A percentile compares a stretch with the other conserved stretches of the same genome.
Conservation (phyloP, 2,329 filamentous ascomycete genomes). For the Colletotrichum sp. region DNA sequence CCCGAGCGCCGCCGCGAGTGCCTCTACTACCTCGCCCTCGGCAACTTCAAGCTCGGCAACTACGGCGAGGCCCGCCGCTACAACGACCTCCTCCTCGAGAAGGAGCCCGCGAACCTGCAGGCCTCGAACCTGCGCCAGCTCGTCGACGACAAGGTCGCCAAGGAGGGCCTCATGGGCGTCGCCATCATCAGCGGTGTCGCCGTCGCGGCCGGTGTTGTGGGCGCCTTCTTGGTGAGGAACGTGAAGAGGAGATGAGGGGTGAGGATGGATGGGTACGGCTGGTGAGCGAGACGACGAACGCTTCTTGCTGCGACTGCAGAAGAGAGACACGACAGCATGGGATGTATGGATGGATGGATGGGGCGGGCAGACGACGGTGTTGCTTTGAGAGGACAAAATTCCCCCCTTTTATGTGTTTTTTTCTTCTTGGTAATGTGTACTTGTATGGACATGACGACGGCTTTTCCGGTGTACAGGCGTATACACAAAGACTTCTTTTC, state of each 20-base stretch:
- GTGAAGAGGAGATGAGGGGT: slow-evolving; percentile 59
- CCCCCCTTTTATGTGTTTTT: background rate
- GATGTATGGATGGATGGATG: background rate
- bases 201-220: slow-evolving; percentile 90
- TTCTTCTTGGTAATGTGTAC: slow-evolving; percentile 14
- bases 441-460: slow-evolving; percentile 16
- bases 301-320: background rate
- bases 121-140: slow-evolving; percentile 83
- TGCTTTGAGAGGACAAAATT: background rate
- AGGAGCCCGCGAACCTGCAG: slow-evolving; percentile 91
- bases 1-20: slow-evolving; percentile 96
- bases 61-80: slow-evolving; percentile 94
- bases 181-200: slow-evolving; percentile 94
- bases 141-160: slow-evolving; percentile 96
- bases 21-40: slow-evolving; percentile 95
- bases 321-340: background rate
- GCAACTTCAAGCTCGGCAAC: slow-evolving; percentile 98
- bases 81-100: slow-evolving; percentile 89
- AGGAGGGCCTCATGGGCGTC: slow-evolving; percentile 91
- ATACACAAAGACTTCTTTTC: slow-evolving; percentile 4
- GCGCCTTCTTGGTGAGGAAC: slow-evolving; percentile 83
- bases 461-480: slow-evolving; percentile 16
- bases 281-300: background rate
- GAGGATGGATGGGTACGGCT: background rate
- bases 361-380: background rate